A percentile compares a stretch with the other conserved stretches of the same genome.
These are phyloP conservation scores for Naganishia antarctica DNA, from an alignment of 768 basidiomycete genomes.

Conservation along the genomic window DNA sequence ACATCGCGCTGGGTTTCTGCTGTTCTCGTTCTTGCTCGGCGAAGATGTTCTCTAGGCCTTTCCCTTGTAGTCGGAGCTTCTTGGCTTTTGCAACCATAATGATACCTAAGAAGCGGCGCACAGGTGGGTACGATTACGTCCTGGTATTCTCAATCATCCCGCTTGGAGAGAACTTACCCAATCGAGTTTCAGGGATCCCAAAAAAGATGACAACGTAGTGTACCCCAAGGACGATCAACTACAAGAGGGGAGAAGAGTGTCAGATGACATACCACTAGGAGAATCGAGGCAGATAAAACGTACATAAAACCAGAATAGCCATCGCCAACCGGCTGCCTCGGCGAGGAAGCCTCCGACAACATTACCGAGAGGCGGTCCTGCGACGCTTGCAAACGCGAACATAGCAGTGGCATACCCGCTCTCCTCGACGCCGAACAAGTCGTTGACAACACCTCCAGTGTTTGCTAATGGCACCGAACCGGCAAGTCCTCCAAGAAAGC, in stretches of 20 bases:
- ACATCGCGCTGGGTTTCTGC: constrained; percentile 30
- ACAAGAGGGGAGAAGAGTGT: too few relatives aligned
- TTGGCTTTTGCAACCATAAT: constrained; percentile 30
- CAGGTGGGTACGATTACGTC: too few relatives aligned
- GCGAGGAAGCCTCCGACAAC: constrained; percentile 7
- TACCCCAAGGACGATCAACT: constrained; percentile 34
- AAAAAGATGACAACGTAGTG: constrained; percentile 34
- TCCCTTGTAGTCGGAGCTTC: constrained; percentile 27
- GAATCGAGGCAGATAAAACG: not conserved
- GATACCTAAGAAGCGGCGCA: not conserved
- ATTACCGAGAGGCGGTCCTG: constrained; percentile 36
- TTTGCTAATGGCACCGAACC: constrained; percentile 33
- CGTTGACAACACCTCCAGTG: constrained; percentile 39
- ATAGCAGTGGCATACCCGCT: constrained; percentile 27
- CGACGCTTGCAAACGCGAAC: constrained; percentile 24
- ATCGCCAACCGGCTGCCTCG: constrained; percentile 21
- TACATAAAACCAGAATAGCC: constrained; percentile 26
- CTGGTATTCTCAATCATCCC: too few relatives aligned
- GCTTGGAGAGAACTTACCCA: not conserved
- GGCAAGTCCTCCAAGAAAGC: constrained; percentile 32
- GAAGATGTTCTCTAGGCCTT: constrained; percentile 29
- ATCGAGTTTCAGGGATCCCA: constrained; percentile 36
- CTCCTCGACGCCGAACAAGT: constrained; percentile 36
- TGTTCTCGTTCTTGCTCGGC: constrained; percentile 29
- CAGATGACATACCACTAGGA: too few relatives aligned